These are phyloP conservation scores for Podaxis sp. DNA, from an alignment of 768 basidiomycete species.

Conservation along the genomic window DNA sequence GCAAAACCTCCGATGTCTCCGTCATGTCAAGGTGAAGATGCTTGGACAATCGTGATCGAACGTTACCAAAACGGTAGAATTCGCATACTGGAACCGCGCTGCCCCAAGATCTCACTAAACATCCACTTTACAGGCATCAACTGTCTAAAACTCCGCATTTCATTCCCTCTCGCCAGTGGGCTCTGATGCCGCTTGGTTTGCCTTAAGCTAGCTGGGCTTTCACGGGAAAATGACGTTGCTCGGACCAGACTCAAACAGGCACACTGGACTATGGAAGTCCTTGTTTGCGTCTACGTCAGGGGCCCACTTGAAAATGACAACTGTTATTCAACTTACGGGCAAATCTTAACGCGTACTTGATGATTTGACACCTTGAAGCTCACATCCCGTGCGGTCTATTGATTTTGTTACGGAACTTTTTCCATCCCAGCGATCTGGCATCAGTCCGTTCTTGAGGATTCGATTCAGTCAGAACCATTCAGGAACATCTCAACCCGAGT, in stretches of 20 bases:
- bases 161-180: neutral
- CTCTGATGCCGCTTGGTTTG: neutral
- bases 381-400: neutral
- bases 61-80: neutral
- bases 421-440: neutral
- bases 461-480: neutral
- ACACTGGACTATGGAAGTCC: neutral
- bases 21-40: neutral
- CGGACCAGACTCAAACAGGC: neutral
- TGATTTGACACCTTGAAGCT: neutral
- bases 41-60: neutral
- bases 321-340: neutral
- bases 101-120: neutral
- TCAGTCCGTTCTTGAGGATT: neutral
- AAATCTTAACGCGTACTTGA: neutral
- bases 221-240: neutral
- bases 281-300: neutral
- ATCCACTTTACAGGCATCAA: neutral
- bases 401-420: neutral
- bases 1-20: neutral
- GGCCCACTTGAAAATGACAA: neutral
- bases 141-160: neutral
- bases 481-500: neutral
- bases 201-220: neutral
- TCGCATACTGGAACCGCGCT: neutral